Evolutionary conservation across 2,329 filamentous ascomycete genomes (phyloP), one percentile per base, ranked within the genome.

Genomic region (Aspergillus ustus): DNA sequence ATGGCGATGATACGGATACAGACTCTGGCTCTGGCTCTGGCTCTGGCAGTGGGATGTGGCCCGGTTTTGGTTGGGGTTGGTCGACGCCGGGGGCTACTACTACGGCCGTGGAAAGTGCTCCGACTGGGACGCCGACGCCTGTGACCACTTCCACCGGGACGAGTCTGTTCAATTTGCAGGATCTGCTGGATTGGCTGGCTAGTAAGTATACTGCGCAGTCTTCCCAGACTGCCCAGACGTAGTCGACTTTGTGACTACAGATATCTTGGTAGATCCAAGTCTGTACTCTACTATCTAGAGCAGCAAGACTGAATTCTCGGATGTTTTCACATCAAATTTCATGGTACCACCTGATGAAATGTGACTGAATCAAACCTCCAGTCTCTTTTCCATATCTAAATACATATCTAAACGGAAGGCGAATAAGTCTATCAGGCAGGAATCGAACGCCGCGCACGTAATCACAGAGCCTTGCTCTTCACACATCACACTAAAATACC

Each of bases 121-220:
- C 29, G 5, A 20, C 34, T 3, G 22, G 25, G 2, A 48, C 57
- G 17, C 1, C 44, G 3, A 29, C 43, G 7, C 31, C 50, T 4
- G 50, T 52, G 2, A 59, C 50, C 7, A 54, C 49, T 11, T n/a
- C 29, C 7, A 37, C 43, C 7, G 50, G 50, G 7, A 17, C 37
- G 22, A 25, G 25, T 22, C 20, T 52, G 13, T 52, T 34, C n/a
- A 59, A 52, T 22, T 46, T 59, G 17, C 43, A 59, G 29, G 57
- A 59, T 43, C 25, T 59, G 44, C 17, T 59, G 9, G 44, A 59
- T n/a, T 59, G 57, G 57, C 43, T 59, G 44, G 37, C 29, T 44
- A 45, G n/a, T 15, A 44, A 22, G 50, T 59, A 52, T 53, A 40
- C 34, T 40, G 34, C 34, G 34, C 34, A 40, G 34, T 34, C 31